Conservation (phyloP, 768 basidiomycete genomes). For the Podaxis sp. region DNA sequence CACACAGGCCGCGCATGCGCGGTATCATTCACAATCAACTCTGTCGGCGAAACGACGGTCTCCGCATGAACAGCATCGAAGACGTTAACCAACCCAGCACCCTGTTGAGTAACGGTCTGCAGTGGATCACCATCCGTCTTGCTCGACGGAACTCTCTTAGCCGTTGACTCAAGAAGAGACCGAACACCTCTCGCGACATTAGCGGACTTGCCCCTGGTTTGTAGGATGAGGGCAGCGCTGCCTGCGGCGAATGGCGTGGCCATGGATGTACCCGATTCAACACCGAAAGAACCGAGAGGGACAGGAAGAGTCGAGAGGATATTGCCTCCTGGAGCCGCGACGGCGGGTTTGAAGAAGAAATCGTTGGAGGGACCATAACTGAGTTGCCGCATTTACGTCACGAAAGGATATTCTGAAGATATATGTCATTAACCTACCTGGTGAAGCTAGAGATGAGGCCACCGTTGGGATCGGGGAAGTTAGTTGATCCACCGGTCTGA, state of each 20-base stretch:
- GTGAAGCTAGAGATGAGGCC: slow-evolving; percentile 58
- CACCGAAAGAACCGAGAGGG: slow-evolving; percentile 37
- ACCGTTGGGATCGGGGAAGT: slow-evolving; percentile 49
- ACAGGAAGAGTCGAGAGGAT: slow-evolving; percentile 48
- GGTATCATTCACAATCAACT: slow-evolving; percentile 62
- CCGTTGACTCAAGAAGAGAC: slow-evolving; percentile 45
- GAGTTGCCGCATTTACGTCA: background rate
- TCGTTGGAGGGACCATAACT: slow-evolving; percentile 64
- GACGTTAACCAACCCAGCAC: slow-evolving; percentile 53
- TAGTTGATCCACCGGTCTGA: slow-evolving; percentile 39
- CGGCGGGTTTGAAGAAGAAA: slow-evolving; percentile 53
- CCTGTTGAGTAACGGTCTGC: slow-evolving; percentile 50
- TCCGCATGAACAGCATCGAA: slow-evolving; percentile 51
- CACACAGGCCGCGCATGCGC: slow-evolving; percentile 43
- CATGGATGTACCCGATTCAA: slow-evolving; percentile 47
- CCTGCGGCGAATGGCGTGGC: slow-evolving; percentile 48
- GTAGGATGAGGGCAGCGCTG: slow-evolving; percentile 42
- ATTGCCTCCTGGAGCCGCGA: slow-evolving; percentile 54
- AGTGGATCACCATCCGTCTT: slow-evolving; percentile 44
- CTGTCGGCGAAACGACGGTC: slow-evolving; percentile 48
- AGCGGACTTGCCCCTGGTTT: slow-evolving; percentile 35
- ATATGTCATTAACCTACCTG: slow-evolving; percentile 22
- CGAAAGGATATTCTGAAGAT: background rate
- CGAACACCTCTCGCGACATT: slow-evolving; percentile 28
- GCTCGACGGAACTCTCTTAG: slow-evolving; percentile 37